Evolutionary conservation across 495 filamentous ascomycete genomes (phyloP), one percentile per base, ranked within the genome.

Genomic region (Podospora conica): DNA sequence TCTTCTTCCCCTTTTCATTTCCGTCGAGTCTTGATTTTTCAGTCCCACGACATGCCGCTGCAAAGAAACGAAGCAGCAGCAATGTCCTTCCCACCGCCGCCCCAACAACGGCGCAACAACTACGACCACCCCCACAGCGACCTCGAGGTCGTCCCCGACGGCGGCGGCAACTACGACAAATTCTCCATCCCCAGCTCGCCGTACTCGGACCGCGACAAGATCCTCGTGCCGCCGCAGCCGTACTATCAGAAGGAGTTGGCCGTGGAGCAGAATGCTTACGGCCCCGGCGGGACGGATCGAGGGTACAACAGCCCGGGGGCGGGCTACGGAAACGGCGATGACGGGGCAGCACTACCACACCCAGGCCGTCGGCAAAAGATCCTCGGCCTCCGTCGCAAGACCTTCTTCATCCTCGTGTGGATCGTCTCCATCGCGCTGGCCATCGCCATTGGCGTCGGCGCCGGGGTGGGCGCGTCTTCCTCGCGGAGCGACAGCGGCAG

Each of bases 381-480:
- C 12, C 24, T 66, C 4, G 64, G 64, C 3, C 3, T 66, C 1
- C 55, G 61, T 8, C 9, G 64, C 8, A 58, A 58, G n/a, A 66
- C 58, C 25, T 66, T 66, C 27, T 66, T 66, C 21, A 66, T 66
- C 29, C 12, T 56, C 5, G 48, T 53, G 7, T 66, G 64, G 64
- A 23, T 61, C 10, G 3, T 31, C 15, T 61, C 58, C 9, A 53
- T 66, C 3, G 24, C 33, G 25, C 8, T 61, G 8, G 64, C 58
- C 20, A 56, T 66, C 21, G 64, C 40, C 0, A 25, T 61, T 0
- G 58, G 64, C 3, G 64, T 61, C 18, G 64, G 64, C 21, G 64
- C 31, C 1, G 48, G 64, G 9, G 58, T 66, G 1, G 64, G 64
- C 0, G 64, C 64, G 0, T 61, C 64, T 9, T 2, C 29, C 1